Conservation (phyloP, 768 basidiomycete species). For the Termitomyces sp. region DNA sequence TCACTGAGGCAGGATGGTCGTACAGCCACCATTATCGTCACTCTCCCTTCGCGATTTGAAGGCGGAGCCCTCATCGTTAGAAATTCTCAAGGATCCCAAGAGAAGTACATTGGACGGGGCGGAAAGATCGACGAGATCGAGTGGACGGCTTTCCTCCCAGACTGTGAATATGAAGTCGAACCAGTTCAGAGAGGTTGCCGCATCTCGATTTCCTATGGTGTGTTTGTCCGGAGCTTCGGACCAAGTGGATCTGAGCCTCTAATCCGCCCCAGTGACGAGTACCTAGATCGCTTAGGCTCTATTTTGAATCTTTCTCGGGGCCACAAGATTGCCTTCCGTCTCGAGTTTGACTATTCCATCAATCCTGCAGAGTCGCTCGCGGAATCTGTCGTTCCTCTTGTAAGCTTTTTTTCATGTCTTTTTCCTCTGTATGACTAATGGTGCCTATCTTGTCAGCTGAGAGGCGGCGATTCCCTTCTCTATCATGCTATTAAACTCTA, state of each 20-base stretch:
- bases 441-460: conserved; percentile 41
- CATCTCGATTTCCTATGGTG: conserved; percentile 64
- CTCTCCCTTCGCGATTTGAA: conserved; percentile 68
- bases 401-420: conserved; percentile 29
- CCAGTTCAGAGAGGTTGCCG: conserved; percentile 65
- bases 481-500: conserved; percentile 75
- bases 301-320: conserved; percentile 71
- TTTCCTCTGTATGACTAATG: background rate
- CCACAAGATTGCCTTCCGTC: conserved; percentile 66
- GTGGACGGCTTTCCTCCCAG: conserved; percentile 72
- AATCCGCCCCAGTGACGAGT: conserved; percentile 67
- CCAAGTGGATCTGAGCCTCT: conserved; percentile 55
- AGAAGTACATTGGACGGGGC: conserved; percentile 58
- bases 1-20: conserved; percentile 58
- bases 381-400: conserved; percentile 64
- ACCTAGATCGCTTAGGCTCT: conserved; percentile 67
- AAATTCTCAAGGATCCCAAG: conserved; percentile 48
- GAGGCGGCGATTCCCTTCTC: conserved; percentile 69
- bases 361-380: conserved; percentile 68
- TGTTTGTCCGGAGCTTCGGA: conserved; percentile 66
- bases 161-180: conserved; percentile 74
- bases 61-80: conserved; percentile 64
- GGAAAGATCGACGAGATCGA: conserved; percentile 66
- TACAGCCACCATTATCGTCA: conserved; percentile 67
- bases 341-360: conserved; percentile 62